These are phyloP conservation scores for Fusarium transvaalense DNA, from an alignment of 2,329 filamentous ascomycete genomes.

Conservation along the genomic window DNA sequence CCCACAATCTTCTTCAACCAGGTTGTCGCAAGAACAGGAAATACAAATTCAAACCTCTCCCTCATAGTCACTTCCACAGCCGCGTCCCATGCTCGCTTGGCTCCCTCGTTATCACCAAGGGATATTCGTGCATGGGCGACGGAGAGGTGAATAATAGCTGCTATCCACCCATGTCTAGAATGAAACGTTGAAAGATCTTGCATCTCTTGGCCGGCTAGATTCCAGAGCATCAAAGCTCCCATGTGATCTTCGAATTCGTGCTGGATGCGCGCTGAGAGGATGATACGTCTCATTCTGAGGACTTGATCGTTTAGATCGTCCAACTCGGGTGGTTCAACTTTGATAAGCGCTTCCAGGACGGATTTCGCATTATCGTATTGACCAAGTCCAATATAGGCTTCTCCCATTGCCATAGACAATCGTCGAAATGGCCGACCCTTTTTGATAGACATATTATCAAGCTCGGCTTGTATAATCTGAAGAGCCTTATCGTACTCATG, in stretches of 20 bases:
- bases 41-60: conserved; percentile 51
- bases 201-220: conserved; percentile 33
- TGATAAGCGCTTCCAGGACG: conserved; percentile 28
- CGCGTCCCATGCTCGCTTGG: conserved; percentile 42
- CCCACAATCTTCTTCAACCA: conserved; percentile 49
- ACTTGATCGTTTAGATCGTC: conserved; percentile 52
- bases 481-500: conserved; percentile 42
- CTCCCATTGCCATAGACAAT: conserved; percentile 44
- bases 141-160: conserved; percentile 48
- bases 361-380: conserved; percentile 25
- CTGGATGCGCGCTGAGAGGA: conserved; percentile 44
- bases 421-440: conserved; percentile 44
- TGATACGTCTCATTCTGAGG: conserved; percentile 48
- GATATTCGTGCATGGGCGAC: conserved; percentile 48
- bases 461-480: conserved; percentile 41
- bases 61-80: conserved; percentile 43
- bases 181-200: conserved; percentile 42
- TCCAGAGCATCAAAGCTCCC: conserved; percentile 44
- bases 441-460: conserved; percentile 31
- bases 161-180: conserved; percentile 41
- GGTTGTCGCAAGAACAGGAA: conserved; percentile 48
- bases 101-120: conserved; percentile 30
- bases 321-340: conserved; percentile 40
- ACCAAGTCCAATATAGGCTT: conserved; percentile 44
- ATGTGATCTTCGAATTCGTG: conserved; percentile 34